These are phyloP conservation scores for Podospora conica DNA, from an alignment of 495 filamentous ascomycete species.

Conservation along the genomic window DNA sequence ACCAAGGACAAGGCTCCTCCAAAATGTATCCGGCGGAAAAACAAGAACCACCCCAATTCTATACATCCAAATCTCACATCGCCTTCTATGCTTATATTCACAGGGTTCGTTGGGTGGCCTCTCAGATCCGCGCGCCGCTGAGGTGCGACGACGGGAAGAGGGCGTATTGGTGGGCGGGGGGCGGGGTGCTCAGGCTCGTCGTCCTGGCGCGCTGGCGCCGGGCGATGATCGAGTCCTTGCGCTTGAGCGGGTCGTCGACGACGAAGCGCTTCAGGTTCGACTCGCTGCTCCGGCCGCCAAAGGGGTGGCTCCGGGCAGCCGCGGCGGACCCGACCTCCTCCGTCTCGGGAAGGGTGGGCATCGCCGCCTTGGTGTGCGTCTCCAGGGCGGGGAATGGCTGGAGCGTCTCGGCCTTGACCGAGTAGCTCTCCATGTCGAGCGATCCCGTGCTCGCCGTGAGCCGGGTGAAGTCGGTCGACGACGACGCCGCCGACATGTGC, in stretches of 20 bases:
- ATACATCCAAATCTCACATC: not conserved
- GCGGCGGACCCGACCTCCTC: conserved; percentile 14
- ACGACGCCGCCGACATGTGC: conserved; percentile 39
- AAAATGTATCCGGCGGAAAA: not conserved
- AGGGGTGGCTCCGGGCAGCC: conserved; percentile 17
- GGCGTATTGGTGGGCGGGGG: conserved; percentile 37
- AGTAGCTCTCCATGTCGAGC: conserved; percentile 26
- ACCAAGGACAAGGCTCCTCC: too few species aligned
- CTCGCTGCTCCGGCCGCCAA: conserved; percentile 26
- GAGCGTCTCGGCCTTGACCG: conserved; percentile 21
- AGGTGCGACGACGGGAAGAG: conserved; percentile 30
- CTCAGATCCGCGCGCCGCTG: conserved; percentile 22
- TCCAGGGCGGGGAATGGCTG: conserved; percentile 24
- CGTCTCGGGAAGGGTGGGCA: conserved; percentile 30
- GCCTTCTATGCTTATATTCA: not conserved
- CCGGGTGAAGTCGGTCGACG: conserved; percentile 38
- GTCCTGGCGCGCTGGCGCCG: conserved; percentile 29
- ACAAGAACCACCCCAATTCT: not conserved
- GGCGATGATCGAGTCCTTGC: conserved; percentile 21
- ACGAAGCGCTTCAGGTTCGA: conserved; percentile 23
- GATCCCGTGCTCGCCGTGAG: conserved; percentile 40
- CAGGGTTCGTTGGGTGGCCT: not conserved
- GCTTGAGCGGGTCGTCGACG: conserved; percentile 19
- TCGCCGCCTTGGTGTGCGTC: conserved; percentile 17
- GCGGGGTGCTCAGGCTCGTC: conserved; percentile 34